phyloP scores from a whole-genome alignment of 2,329 filamentous ascomycete genomes.

The Annulohypoxylon truncatum region DNA sequence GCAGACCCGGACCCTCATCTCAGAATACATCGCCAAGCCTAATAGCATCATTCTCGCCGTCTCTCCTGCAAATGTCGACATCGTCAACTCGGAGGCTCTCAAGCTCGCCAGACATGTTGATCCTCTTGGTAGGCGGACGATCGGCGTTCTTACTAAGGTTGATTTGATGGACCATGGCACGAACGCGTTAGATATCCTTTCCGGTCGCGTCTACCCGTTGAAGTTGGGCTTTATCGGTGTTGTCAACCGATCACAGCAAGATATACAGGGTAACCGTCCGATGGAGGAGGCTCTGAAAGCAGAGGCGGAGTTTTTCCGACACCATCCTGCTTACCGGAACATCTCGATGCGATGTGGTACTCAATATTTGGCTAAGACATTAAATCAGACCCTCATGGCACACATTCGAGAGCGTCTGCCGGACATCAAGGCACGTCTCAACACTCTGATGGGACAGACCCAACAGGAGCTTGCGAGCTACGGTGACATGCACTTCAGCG shows the following conservation, averaged over 20 bases:
- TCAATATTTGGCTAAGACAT: slow-evolving; percentile 90
- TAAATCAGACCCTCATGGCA: slow-evolving; percentile 94
- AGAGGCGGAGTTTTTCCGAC: slow-evolving; percentile 94
- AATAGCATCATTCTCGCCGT: slow-evolving; percentile 98
- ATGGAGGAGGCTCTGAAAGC: slow-evolving; percentile 90
- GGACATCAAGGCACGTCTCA: slow-evolving; percentile 97
- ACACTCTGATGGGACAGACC: slow-evolving; percentile 99
- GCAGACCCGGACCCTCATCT: slow-evolving; percentile 94
- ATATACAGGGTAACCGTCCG: slow-evolving; percentile 96
- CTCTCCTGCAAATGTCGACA: slow-evolving; percentile 95
- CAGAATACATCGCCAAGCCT: slow-evolving; percentile 98
- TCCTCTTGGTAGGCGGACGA: slow-evolving; percentile 91
- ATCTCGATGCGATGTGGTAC: slow-evolving; percentile 95
- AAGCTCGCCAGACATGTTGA: slow-evolving; percentile 98
- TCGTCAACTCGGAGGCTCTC: slow-evolving; percentile 97
- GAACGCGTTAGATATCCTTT: slow-evolving; percentile 97
- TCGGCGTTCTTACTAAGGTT: slow-evolving; percentile 95
- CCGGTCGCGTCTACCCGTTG: slow-evolving; percentile 93
- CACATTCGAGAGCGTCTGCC: slow-evolving; percentile 96
- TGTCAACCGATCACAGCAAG: slow-evolving; percentile 97
- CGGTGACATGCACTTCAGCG: slow-evolving; percentile 96
- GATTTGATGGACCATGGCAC: slow-evolving; percentile 99
- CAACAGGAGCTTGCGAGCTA: slow-evolving; percentile 98
- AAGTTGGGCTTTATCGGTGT: slow-evolving; percentile 98
- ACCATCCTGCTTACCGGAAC: slow-evolving; percentile 96